Base-by-base conservation (phyloP, 345 rosid species). In the Heritiera fomes region DNA sequence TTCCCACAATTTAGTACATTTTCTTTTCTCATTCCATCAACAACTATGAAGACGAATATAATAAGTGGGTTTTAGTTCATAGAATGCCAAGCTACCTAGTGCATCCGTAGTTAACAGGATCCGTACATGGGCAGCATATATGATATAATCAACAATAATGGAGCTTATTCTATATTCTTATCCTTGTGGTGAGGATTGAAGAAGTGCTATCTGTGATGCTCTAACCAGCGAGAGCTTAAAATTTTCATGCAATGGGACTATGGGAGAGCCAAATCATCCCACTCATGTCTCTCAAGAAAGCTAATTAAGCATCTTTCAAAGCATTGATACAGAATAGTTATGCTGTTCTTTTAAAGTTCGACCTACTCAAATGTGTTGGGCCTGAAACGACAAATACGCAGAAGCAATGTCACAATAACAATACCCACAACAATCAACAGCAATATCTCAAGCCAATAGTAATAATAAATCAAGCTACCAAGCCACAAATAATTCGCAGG, bases 11-110 rank as follows among this genome's bases (percentile, higher is more conserved):
- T 28, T 70, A 15, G 15, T 43, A 11, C 43, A 7, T 71, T 43
- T n/a, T 14, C 11, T 18, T 68, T 68, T 70, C 14, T 8, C 59
- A 34, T 47, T 17, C 75, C 64, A 40, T 62, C 65, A 30, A 62
- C 49, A 8, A 45, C 50, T n/a, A n/a, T 49, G 52, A 80, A 50
- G 70, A 59, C 34, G 78, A 81, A 81, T 65, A 81, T 46, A 20
- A 13, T 72, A 17, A 56, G 75, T 65, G 75, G 75, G 7, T 10
- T 72, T 72, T 73, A 38, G 62, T 77, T 58, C 74, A 47, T 17
- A 34, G 46, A 58, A 4, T 53, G 12, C 6, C 47, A 65, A 23
- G 66, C 58, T 12, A 70, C 7, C 7, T 13, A 12, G 20, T 49
- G n/a, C 20, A 67, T 53, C 46, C 38, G 23, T 47, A 10, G 55